phyloP scores from a whole-genome alignment of 352 stramenopile species.

The Porosira glacialis region DNA sequence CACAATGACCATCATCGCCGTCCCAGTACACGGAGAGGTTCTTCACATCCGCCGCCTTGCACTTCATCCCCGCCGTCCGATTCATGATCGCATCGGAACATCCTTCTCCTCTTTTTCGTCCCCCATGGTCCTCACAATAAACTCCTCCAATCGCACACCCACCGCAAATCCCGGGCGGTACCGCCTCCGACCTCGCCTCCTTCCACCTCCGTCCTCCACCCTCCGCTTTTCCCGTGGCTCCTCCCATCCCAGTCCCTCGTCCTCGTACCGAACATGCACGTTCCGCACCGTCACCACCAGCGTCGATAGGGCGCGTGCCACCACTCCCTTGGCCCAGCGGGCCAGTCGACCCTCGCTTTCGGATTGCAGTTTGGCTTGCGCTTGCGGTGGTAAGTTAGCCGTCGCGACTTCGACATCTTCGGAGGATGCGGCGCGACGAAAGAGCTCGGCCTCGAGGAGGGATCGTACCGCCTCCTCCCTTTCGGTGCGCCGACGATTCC shows the following conservation, averaged over 20 bases:
- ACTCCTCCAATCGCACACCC: conserved; percentile 64
- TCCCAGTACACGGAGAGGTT: conserved; percentile 75
- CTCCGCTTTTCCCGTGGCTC: too few species aligned
- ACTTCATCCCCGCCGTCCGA: background rate
- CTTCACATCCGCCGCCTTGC: conserved; percentile 54
- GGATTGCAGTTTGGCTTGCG: background rate
- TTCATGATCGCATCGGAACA: background rate
- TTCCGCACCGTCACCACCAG: conserved; percentile 71
- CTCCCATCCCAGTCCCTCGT: conserved; percentile 67
- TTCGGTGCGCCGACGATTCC: conserved; percentile 16
- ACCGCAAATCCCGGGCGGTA: conserved; percentile 64
- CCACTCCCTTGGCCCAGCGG: conserved; percentile 54
- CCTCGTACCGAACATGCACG: conserved; percentile 77
- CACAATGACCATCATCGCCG: conserved; percentile 30
- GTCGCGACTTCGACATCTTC: background rate
- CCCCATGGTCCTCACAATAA: conserved; percentile 45
- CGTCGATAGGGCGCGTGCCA: conserved; percentile 60
- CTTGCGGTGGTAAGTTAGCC: background rate
- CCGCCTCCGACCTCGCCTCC: background rate
- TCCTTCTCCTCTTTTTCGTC: conserved; percentile 4
- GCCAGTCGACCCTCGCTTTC: conserved; percentile 8
- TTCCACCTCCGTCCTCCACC: background rate
- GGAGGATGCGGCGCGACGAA: conserved; percentile 10
- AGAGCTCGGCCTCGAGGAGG: conserved; percentile 32
- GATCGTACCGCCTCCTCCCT: conserved; percentile 31